These are phyloP conservation scores for Myriosclerotinia scirpicola DNA, from an alignment of 2,329 filamentous ascomycete genomes.

Conservation along the genomic window DNA sequence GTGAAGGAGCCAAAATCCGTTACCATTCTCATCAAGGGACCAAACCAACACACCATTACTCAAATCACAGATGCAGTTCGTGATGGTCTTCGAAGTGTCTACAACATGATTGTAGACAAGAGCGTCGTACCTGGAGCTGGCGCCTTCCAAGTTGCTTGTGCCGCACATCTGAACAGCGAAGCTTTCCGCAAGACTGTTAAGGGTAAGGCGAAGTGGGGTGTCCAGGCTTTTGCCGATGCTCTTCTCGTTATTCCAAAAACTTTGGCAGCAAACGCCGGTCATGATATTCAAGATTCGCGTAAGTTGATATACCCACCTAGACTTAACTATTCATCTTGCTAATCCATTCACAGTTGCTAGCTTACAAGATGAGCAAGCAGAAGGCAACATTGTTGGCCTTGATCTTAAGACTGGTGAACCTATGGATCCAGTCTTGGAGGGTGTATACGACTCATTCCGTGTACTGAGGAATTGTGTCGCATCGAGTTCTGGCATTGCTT, in stretches of 20 bases:
- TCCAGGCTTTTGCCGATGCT: constrained; percentile 91
- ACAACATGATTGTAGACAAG: constrained; percentile 99
- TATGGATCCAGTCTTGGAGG: constrained; percentile 91
- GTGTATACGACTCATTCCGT: constrained; percentile 94
- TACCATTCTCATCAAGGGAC: constrained; percentile 95
- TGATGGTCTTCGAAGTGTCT: constrained; percentile 91
- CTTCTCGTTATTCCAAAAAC: constrained; percentile 96
- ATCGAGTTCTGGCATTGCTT: constrained; percentile 91
- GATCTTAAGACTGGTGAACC: constrained; percentile 84
- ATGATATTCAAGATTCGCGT: constrained; percentile 95
- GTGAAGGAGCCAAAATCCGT: constrained; percentile 99
- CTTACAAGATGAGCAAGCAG: constrained; percentile 79
- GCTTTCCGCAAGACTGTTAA: constrained; percentile 87
- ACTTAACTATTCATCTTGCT: constrained; percentile 25
- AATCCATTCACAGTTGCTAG: constrained; percentile 63
- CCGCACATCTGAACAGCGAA: constrained; percentile 82
- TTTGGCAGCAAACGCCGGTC: constrained; percentile 89
- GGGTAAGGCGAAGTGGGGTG: constrained; percentile 96
- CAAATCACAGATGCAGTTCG: constrained; percentile 96
- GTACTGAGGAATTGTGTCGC: constrained; percentile 92
- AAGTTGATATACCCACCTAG: constrained; percentile 47
- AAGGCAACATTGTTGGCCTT: constrained; percentile 83
- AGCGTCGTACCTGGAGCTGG: constrained; percentile 93
- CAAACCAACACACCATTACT: constrained; percentile 92
- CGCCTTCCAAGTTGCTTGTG: constrained; percentile 93